phyloP scores from a whole-genome alignment of 768 basidiomycete genomes.

The Suillus bovinus region DNA sequence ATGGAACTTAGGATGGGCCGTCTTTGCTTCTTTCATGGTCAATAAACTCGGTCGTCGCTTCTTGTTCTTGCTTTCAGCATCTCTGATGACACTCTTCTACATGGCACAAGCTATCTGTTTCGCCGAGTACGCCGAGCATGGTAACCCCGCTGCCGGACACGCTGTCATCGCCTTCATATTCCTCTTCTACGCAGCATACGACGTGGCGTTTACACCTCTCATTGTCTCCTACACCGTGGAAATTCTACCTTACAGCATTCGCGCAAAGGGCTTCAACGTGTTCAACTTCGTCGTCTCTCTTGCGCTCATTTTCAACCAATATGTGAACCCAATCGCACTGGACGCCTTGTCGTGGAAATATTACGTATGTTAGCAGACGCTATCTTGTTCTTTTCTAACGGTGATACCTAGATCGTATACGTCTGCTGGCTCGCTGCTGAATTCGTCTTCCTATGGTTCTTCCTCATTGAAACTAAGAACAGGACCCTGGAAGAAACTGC shows the following conservation, averaged over 20 bases:
- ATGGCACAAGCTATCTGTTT: constrained; percentile 68
- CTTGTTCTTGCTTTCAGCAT: constrained; percentile 62
- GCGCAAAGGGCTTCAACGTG: constrained; percentile 83
- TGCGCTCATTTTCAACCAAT: constrained; percentile 87
- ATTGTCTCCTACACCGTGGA: constrained; percentile 88
- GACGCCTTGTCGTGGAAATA: constrained; percentile 70
- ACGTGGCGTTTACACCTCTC: constrained; percentile 84
- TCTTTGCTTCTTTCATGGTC: constrained; percentile 56
- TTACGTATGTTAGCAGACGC: constrained; percentile 45
- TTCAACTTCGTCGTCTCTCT: constrained; percentile 80
- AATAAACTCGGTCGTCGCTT: constrained; percentile 70
- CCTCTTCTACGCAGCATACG: constrained; percentile 77
- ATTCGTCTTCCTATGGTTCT: constrained; percentile 64
- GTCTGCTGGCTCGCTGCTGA: constrained; percentile 70
- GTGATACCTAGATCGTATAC: constrained; percentile 55
- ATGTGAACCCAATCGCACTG: constrained; percentile 82
- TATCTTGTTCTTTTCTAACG: background rate
- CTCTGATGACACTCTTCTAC: constrained; percentile 68
- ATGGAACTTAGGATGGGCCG: constrained; percentile 72
- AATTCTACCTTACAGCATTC: constrained; percentile 79
- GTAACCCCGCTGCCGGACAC: constrained; percentile 50
- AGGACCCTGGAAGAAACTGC: constrained; percentile 82
- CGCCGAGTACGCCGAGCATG: constrained; percentile 50
- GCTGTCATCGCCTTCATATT: constrained; percentile 84
- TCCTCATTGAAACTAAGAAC: constrained; percentile 70